Evolutionary conservation across 805 yeast species (phyloP).

Genomic region (Sungouiella blattae): DNA sequence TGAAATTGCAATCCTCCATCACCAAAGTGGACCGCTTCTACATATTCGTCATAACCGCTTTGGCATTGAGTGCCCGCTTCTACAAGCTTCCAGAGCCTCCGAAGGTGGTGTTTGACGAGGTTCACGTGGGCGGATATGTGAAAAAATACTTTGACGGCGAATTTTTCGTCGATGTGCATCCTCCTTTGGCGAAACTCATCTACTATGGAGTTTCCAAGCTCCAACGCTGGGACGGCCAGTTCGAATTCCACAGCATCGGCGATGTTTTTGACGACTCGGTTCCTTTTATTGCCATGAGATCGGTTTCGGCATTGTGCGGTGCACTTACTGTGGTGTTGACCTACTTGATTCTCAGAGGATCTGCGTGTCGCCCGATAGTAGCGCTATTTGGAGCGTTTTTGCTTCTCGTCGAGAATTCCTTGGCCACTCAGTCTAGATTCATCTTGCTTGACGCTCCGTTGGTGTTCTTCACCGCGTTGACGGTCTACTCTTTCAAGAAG

Average conservation of each 20-base stretch:
- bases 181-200: slow-evolving; percentile 64
- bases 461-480: slow-evolving; percentile 43
- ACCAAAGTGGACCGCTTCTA: slow-evolving; percentile 20
- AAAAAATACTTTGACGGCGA: slow-evolving; percentile 50
- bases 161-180: slow-evolving; percentile 69
- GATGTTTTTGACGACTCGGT: slow-evolving; percentile 24
- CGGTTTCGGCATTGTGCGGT: slow-evolving; percentile 55
- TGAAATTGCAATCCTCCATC: background rate
- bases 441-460: slow-evolving; percentile 42
- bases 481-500: slow-evolving; percentile 50
- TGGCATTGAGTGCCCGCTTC: slow-evolving; percentile 27
- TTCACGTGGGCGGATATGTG: slow-evolving; percentile 38
- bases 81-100: slow-evolving; percentile 32
- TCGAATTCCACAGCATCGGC: slow-evolving; percentile 42
- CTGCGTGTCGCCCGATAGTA: slow-evolving; percentile 49
- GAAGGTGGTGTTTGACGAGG: slow-evolving; percentile 48
- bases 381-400: slow-evolving; percentile 51
- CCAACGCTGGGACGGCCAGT: slow-evolving; percentile 49
- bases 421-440: slow-evolving; percentile 57
- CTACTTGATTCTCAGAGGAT: slow-evolving; percentile 52
- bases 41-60: slow-evolving; percentile 18
- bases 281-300: slow-evolving; percentile 55
- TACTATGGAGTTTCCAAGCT: slow-evolving; percentile 51
- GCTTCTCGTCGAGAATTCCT: slow-evolving; percentile 60
- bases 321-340: slow-evolving; percentile 48